A percentile compares a stretch with the other conserved stretches of the same genome.
These are phyloP conservation scores for Alternaria postmessia DNA, from an alignment of 2,329 filamentous ascomycete genomes.

Conservation along the genomic window DNA sequence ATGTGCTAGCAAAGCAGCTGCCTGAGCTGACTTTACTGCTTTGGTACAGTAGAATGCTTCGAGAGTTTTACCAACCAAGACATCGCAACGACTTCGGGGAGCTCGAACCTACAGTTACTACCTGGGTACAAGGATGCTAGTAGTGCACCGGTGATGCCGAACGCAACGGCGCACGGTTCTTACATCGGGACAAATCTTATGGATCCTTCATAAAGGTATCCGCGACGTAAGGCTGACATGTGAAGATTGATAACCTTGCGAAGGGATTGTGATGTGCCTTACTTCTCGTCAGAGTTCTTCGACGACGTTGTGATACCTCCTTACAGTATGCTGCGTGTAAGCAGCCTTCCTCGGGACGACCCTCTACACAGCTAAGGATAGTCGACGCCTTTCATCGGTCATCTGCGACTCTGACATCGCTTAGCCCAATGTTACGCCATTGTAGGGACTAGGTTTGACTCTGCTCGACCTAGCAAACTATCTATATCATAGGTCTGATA, in stretches of 20 bases:
- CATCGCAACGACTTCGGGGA: slow-evolving; percentile 19
- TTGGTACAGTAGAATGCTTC: slow-evolving; percentile 15
- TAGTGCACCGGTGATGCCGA: slow-evolving; percentile 14
- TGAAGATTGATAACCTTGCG: background rate
- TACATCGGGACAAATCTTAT: background rate
- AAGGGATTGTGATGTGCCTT: background rate
- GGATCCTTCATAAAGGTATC: background rate
- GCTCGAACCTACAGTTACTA: slow-evolving; percentile 8
- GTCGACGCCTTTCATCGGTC: slow-evolving; percentile 14
- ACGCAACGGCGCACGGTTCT: slow-evolving; percentile 15
- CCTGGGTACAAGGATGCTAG: slow-evolving; percentile 7
- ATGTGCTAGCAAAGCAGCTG: slow-evolving; percentile 3
- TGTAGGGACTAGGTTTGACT: slow-evolving; percentile 25
- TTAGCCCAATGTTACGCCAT: slow-evolving; percentile 21
- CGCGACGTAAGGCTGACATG: slow-evolving; percentile 12
- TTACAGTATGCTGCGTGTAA: slow-evolving; percentile 29
- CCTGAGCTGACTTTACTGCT: slow-evolving; percentile 1
- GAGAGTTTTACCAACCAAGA: slow-evolving; percentile 21
- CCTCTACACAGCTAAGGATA: slow-evolving; percentile 28
- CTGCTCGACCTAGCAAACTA: slow-evolving; percentile 19
- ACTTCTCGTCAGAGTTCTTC: background rate
- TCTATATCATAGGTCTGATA: slow-evolving; percentile 34
- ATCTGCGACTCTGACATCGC: slow-evolving; percentile 18
- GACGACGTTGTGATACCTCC: background rate
- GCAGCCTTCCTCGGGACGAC: slow-evolving; percentile 40